Percentiles rank a stretch among this genome's conserved stretches.
Conservation (phyloP, 345 rosid species). For the Syzygium grande region DNA sequence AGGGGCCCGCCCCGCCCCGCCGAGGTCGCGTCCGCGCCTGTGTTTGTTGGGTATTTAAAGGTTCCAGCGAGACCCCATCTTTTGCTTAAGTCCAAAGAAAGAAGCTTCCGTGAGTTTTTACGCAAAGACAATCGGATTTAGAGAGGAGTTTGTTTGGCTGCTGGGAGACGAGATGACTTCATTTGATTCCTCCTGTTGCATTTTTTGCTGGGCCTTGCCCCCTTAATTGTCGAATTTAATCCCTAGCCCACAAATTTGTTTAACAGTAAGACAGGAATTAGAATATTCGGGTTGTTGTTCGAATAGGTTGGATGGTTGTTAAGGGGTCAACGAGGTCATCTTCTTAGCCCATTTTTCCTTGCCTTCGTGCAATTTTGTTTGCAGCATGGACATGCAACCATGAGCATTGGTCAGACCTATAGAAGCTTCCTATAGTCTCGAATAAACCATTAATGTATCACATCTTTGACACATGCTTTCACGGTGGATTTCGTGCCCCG, state of each 20-base stretch:
- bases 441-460: neutral
- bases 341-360: neutral
- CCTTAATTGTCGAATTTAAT: neutral
- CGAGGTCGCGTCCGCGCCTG: too few species aligned
- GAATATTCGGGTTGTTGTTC: neutral
- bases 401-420: neutral
- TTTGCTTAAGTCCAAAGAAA: neutral
- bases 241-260: accelerated
- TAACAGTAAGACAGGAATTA: neutral
- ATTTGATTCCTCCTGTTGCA: neutral
- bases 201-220: neutral
- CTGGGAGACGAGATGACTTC: neutral
- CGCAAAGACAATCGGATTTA: neutral
- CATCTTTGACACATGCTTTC: neutral
- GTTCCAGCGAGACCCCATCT: neutral
- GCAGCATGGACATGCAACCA: neutral
- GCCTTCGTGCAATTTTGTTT: neutral
- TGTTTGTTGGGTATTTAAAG: neutral
- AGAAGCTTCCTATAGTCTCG: neutral
- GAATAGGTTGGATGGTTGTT: neutral
- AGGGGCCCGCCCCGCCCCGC: neutral
- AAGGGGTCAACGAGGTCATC: neutral
- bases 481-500: too few species aligned
- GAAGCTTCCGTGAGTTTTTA: neutral
- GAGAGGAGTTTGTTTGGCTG: neutral